Percentiles rank a stretch among this genome's conserved stretches.
Conservation (phyloP, 2,329 filamentous ascomycete genomes). For the Ascosphaera apis region DNA sequence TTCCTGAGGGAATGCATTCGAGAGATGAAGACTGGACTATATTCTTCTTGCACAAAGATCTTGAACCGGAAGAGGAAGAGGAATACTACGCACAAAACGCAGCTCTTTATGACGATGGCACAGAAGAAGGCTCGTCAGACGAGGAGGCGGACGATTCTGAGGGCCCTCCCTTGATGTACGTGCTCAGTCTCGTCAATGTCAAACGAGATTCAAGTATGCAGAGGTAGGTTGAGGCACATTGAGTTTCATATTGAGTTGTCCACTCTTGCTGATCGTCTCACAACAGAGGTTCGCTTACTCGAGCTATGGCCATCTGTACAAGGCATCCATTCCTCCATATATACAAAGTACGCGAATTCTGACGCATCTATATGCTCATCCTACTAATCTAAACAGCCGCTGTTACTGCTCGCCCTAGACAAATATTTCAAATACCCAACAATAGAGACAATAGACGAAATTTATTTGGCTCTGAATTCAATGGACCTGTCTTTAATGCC, state of each 20-base stretch:
- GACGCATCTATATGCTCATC: constrained; percentile 1
- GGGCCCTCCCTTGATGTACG: constrained; percentile 84
- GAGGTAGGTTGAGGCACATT: constrained; percentile 24
- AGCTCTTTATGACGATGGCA: too few relatives aligned
- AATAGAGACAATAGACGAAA: constrained; percentile 61
- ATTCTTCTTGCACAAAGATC: constrained; percentile 95
- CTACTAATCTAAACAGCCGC: constrained; percentile 33
- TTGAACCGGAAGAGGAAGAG: constrained; percentile 55
- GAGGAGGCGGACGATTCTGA: constrained; percentile 31
- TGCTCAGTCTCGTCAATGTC: constrained; percentile 91
- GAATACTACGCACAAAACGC: constrained; percentile 32
- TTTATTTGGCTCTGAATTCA: constrained; percentile 81
- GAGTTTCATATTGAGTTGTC: background rate
- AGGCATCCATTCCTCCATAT: constrained; percentile 94
- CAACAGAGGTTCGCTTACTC: constrained; percentile 81
- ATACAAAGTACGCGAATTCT: constrained; percentile 48
- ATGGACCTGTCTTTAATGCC: constrained; percentile 96
- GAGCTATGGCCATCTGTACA: constrained; percentile 97
- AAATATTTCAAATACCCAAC: constrained; percentile 91
- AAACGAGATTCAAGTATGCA: constrained; percentile 88
- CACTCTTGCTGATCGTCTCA: constrained; percentile 5
- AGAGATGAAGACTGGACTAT: constrained; percentile 97
- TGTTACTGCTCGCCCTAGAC: constrained; percentile 73
- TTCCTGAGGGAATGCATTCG: constrained; percentile 88
- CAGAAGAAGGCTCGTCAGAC: constrained; percentile 25